Evolutionary conservation across 169 alveolate species (phyloP).

Genomic region (Cryptosporidium sp.): DNA sequence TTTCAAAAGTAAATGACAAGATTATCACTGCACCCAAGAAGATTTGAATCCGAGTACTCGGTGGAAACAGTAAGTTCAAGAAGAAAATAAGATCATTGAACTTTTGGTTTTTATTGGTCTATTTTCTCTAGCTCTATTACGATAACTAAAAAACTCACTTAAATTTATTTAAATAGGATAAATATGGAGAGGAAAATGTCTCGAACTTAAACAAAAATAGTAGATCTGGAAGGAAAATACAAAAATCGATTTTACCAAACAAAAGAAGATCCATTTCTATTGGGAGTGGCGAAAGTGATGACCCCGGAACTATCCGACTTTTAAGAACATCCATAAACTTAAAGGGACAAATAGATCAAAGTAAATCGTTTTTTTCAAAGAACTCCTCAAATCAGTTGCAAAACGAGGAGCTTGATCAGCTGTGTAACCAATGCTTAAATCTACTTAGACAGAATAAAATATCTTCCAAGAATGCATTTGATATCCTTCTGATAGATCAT

Average conservation of each 20-base stretch:
- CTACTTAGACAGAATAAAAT: slow-evolving; percentile 81
- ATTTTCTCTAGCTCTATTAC: no score
- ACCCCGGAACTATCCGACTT: background rate
- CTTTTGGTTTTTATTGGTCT: no score
- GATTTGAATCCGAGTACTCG: background rate
- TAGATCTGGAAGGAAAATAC: background rate
- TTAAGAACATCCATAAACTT: slow-evolving; percentile 29
- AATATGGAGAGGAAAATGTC: background rate
- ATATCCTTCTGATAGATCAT: slow-evolving; percentile 85
- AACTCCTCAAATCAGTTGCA: slow-evolving; percentile 11
- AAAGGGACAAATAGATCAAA: slow-evolving; percentile 38
- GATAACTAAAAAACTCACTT: background rate
- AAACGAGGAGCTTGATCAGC: slow-evolving; percentile 21
- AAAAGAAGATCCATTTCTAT: slow-evolving; percentile 24
- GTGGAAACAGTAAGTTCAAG: slow-evolving; percentile 21
- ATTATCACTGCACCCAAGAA: slow-evolving; percentile 21
- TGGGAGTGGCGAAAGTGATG: background rate
- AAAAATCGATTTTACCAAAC: slow-evolving; percentile 21
- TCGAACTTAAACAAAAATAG: background rate
- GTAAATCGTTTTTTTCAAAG: slow-evolving; percentile 1
- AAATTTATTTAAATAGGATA: background rate
- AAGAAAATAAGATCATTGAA: background rate
- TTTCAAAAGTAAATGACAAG: slow-evolving; percentile 6
- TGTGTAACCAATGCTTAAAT: slow-evolving; percentile 51
- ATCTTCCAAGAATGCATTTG: slow-evolving; percentile 87